Base-by-base conservation (phyloP, 208 protist genomes). In the Porcisia deanei region DNA sequence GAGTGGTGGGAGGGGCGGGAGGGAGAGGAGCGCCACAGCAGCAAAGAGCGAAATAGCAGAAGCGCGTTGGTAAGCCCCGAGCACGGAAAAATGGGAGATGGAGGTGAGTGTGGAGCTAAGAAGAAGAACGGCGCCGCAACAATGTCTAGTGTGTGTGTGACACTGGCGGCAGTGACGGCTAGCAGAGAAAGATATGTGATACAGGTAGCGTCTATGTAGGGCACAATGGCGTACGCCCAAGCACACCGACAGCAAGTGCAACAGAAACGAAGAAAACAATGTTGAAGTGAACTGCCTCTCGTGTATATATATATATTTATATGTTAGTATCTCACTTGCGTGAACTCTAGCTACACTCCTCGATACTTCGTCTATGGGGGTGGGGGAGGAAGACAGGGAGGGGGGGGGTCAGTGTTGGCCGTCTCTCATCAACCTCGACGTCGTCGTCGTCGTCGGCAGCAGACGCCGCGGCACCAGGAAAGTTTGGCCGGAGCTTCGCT, bases 141-240 rank as follows among this genome's bases (percentile, higher is more conserved):
- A 14, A 52, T 52, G 5, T 52, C 10, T 52, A 5, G 10, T 30
- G 58, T 39, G 60, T 9, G 37, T 63, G 58, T 25, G 58, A n/a
- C 34, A 30, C 9, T 63, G 58, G 16, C 58, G 34, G 30, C n/a
- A 34, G 55, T 20, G 14, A 18, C 7, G 8, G 55, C 7, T 20
- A 25, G 55, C 5, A 25, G 55, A 59, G n/a, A 9, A 18, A 59
- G 55, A 9, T 5, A 25, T 59, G 6, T 25, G 14, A 63, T 67
- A 67, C 63, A 67, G 63, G 22, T 67, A 52, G n/a, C 41, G 20
- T 67, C 63, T 67, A 67, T 52, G 49, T 22, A 8, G 52, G 12
- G 25, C 47, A 57, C 49, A 20, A 70, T 70, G 45, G 14, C 34
- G 25, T n/a, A 4, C 53, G 39, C 34, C 18, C 41, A 22, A 58